Evolutionary conservation across 306 rosid genomes (phyloP).

Genomic region (Hippophae rhamnoides): DNA sequence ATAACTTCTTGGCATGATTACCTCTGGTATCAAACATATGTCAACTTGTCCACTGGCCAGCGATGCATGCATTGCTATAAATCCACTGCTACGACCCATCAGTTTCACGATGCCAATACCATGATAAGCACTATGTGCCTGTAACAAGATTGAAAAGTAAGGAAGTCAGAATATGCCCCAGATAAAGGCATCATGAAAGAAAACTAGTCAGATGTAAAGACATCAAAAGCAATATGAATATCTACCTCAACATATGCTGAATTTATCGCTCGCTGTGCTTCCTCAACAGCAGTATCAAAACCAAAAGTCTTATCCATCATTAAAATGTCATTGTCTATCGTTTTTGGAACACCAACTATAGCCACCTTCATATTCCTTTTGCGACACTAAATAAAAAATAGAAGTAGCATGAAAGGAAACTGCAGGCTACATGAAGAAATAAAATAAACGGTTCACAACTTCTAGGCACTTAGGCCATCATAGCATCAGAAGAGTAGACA

Average conservation of each 20-base stretch:
- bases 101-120: slow-evolving; percentile 89
- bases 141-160: slow-evolving; percentile 19
- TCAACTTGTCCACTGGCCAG: slow-evolving; percentile 94
- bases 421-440: slow-evolving; percentile 2
- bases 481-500: neutral
- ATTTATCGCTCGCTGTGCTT: slow-evolving; percentile 94
- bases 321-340: slow-evolving; percentile 88
- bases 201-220: neutral
- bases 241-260: slow-evolving; percentile 94
- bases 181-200: neutral
- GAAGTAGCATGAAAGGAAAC: neutral
- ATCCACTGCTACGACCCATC: slow-evolving; percentile 99
- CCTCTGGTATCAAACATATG: slow-evolving; percentile 96
- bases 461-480: neutral
- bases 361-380: slow-evolving; percentile 64
- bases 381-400: slow-evolving; percentile 47
- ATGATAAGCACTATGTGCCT: slow-evolving; percentile 99
- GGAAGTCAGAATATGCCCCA: neutral
- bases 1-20: slow-evolving; percentile 22
- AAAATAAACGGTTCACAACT: neutral
- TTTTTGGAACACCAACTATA: slow-evolving; percentile 92
- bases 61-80: slow-evolving; percentile 94
- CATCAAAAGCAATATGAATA: neutral
- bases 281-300: slow-evolving; percentile 98
- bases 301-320: slow-evolving; percentile 98